These are phyloP conservation scores for Boechera retrofracta DNA, from an alignment of 345 rosid genomes.

Conservation along the genomic window DNA sequence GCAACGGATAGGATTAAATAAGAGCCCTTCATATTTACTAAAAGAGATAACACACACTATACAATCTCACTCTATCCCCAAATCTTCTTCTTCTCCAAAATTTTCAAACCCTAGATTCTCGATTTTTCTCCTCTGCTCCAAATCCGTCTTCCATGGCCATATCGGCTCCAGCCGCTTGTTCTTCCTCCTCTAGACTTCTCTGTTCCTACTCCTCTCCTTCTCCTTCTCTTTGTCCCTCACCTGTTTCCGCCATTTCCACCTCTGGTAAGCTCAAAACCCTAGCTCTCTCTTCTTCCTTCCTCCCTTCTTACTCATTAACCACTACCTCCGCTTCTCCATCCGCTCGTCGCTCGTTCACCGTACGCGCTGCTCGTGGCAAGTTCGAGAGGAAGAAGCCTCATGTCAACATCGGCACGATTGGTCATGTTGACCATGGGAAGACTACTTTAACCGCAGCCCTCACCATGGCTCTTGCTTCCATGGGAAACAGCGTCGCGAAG, in stretches of 20 bases:
- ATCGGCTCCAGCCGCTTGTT: slow-evolving; percentile 54
- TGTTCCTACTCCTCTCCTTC: slow-evolving; percentile 50
- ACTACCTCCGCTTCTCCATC: slow-evolving; percentile 39
- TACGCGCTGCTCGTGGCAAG: slow-evolving; percentile 87
- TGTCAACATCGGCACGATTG: slow-evolving; percentile 89
- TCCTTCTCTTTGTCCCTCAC: slow-evolving; percentile 44
- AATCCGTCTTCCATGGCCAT: slow-evolving; percentile 60
- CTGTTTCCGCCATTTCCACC: slow-evolving; percentile 45
- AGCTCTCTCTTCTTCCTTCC: slow-evolving; percentile 69
- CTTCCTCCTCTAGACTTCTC: slow-evolving; percentile 55
- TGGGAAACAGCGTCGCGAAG: slow-evolving; percentile 72
- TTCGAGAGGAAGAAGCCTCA: slow-evolving; percentile 97
- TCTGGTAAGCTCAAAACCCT: slow-evolving; percentile 47
- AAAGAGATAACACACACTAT: slow-evolving; percentile 35
- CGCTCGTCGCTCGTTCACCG: slow-evolving; percentile 56
- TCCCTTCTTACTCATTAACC: slow-evolving; percentile 53
- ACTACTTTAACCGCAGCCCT: slow-evolving; percentile 89
- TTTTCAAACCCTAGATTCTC: slow-evolving; percentile 25
- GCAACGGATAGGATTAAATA: slow-evolving; percentile 36
- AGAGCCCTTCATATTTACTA: slow-evolving; percentile 30
- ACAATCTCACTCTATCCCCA: slow-evolving; percentile 40
- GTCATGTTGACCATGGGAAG: slow-evolving; percentile 97
- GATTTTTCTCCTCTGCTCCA: slow-evolving; percentile 14
- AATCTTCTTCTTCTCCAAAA: slow-evolving; percentile 33
- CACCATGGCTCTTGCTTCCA: slow-evolving; percentile 86